Base-by-base conservation (phyloP, 2,329 filamentous ascomycete genomes). In the Pseudogymnoascus sp. region DNA sequence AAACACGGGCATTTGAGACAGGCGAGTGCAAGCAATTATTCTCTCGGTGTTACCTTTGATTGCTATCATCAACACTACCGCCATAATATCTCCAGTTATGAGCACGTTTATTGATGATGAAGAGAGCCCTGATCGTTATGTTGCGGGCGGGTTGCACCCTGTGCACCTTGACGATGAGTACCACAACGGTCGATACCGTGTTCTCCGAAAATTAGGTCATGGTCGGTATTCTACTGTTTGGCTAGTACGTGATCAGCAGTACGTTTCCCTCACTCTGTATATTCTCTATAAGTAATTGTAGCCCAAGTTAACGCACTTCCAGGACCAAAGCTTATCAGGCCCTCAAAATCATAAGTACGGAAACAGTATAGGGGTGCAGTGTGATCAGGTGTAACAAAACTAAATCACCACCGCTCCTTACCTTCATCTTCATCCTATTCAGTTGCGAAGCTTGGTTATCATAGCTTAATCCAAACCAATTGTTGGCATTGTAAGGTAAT, bases 301-400 rank as follows among this genome's bases (percentile, higher is more conserved):
- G 12, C 42, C 21, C 21, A 23, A 47, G 12, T 12, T 25, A 47
- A 47, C 42, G 5, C 11, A 47, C n/a, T 18, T 12, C 6, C 28
- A 59, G 53, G 5, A 6, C 28, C 53, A 35, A 59, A 18, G 4
- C 5, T 4, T 35, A 35, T 35, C 2, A 35, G 3, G 67, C 66
- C 7, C 37, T 67, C 12, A 67, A 68, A 35, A 37, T 67, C 23
- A 35, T 67, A 6, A 66, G n/a, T n/a, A n/a, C n/a, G n/a, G n/a
- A n/a, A n/a, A n/a, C n/a, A n/a, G n/a, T n/a, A n/a, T n/a, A n/a
- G n/a, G n/a, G n/a, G n/a, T n/a, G n/a, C n/a, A n/a, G n/a, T n/a
- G n/a, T n/a, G n/a, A n/a, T n/a, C n/a, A n/a, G n/a, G n/a, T n/a
- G n/a, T n/a, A n/a, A n/a, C n/a, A n/a, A n/a, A n/a, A n/a, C n/a